phyloP scores from a whole-genome alignment of 2,329 filamentous ascomycete genomes.

The Myriosclerotinia scirpicola region DNA sequence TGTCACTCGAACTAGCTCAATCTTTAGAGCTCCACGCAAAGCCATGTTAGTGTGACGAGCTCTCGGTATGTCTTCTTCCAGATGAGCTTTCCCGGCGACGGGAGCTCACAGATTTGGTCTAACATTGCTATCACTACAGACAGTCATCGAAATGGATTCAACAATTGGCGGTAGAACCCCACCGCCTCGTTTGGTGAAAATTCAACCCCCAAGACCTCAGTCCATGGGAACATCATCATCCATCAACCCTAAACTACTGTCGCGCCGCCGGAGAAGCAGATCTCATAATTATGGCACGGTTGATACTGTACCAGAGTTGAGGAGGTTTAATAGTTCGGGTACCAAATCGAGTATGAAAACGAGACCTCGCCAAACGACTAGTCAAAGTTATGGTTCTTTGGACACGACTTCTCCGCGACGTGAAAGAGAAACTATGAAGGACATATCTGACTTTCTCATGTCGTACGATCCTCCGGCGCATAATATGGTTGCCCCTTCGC shows the following conservation, averaged over 20 bases:
- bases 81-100: neutral
- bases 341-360: neutral
- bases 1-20: neutral
- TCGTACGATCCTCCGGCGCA: slow-evolving; percentile 50
- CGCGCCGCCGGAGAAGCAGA: slow-evolving; percentile 11
- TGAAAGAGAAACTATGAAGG: slow-evolving; percentile 36
- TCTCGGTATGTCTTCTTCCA: slow-evolving; percentile 1
- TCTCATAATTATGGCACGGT: slow-evolving; percentile 18
- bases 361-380: neutral
- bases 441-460: slow-evolving; percentile 52
- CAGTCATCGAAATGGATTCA: neutral
- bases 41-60: neutral
- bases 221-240: neutral
- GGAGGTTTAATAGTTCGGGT: slow-evolving; percentile 11
- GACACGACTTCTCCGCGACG: slow-evolving; percentile 14
- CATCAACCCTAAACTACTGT: slow-evolving; percentile 20
- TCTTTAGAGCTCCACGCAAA: neutral
- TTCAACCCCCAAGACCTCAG: neutral
- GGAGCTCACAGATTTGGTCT: neutral
- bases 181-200: neutral
- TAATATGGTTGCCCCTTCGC: slow-evolving; percentile 51
- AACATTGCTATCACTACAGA: neutral
- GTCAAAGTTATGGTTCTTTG: slow-evolving; percentile 11
- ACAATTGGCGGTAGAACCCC: neutral
- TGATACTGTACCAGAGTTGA: slow-evolving; percentile 13